Evolutionary conservation across 2,329 filamentous ascomycete species (phyloP).

Genomic region (Aspergillus neotritici): DNA sequence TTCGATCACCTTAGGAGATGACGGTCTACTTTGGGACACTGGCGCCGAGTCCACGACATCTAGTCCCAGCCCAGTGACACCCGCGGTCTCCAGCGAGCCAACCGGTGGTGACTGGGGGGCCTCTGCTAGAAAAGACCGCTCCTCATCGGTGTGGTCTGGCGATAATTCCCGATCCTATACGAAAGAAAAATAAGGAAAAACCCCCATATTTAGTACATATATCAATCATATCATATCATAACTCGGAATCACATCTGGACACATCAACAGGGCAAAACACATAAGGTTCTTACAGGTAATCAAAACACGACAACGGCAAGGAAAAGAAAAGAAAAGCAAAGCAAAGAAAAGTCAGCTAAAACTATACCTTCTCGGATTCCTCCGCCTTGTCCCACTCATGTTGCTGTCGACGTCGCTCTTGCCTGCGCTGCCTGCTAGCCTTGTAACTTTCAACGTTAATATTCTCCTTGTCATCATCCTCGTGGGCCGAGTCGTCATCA

Average conservation of each 20-base stretch:
- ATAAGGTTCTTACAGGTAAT: slow-evolving; percentile 26
- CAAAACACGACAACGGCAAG: slow-evolving; percentile 14
- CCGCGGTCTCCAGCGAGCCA: slow-evolving; percentile 15
- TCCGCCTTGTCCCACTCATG: slow-evolving; percentile 30
- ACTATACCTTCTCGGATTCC: slow-evolving; percentile 38
- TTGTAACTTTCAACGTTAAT: slow-evolving; percentile 29
- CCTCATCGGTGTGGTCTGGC: slow-evolving; percentile 31
- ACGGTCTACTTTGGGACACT: slow-evolving; percentile 31
- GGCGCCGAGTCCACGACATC: slow-evolving; percentile 20
- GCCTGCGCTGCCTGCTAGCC: slow-evolving; percentile 29
- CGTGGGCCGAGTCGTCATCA: slow-evolving; percentile 41
- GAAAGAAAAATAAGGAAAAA: slow-evolving; percentile 21
- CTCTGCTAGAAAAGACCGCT: slow-evolving; percentile 59
- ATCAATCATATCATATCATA: slow-evolving; percentile 17
- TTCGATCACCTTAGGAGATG: slow-evolving; percentile 23
- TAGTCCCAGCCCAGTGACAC: slow-evolving; percentile 16
- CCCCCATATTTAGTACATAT: slow-evolving; percentile 25
- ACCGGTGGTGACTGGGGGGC: slow-evolving; percentile 54
- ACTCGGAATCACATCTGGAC: slow-evolving; percentile 17
- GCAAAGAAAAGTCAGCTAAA: slow-evolving; percentile 25
- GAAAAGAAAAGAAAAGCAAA: slow-evolving; percentile 16
- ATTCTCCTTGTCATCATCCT: slow-evolving; percentile 37
- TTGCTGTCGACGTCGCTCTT: slow-evolving; percentile 32
- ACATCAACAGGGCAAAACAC: slow-evolving; percentile 9
- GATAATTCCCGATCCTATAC: slow-evolving; percentile 30